Percentiles rank a stretch among this genome's conserved stretches.
phyloP scores from a whole-genome alignment of 106 monocot genomes.

The Dendrobium huoshanense region DNA sequence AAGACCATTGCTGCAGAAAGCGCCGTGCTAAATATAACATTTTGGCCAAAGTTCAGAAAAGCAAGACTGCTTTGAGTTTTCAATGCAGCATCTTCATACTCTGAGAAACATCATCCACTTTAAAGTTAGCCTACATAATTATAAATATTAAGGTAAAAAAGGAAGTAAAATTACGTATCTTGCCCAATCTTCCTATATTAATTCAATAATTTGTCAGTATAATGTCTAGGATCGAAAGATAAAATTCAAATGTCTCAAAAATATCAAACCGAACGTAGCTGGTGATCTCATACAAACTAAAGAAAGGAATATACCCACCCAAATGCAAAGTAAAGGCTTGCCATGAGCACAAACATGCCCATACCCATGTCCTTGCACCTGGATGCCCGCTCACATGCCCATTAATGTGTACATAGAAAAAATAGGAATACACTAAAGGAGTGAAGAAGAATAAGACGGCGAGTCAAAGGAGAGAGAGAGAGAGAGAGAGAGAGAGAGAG shows the following conservation, averaged over 20 bases:
- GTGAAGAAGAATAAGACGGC: not conserved
- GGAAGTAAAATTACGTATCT: not conserved
- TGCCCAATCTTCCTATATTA: not conserved
- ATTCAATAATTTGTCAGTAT: not conserved
- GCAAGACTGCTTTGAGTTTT: constrained; percentile 98
- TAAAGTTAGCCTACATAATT: constrained; percentile 2
- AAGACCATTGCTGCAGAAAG: constrained; percentile 89
- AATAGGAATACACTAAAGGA: not conserved
- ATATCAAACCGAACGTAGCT: not conserved
- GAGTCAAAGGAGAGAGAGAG: not conserved
- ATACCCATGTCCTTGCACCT: not conserved
- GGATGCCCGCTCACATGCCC: not conserved
- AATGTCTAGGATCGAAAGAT: not conserved
- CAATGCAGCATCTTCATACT: constrained; percentile 90
- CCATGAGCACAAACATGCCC: not conserved
- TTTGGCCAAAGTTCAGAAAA: constrained; percentile 93
- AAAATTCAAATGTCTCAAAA: not conserved
- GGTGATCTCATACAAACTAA: not conserved
- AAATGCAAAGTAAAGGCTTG: not conserved
- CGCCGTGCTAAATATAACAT: constrained; percentile 86
- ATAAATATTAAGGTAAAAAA: not conserved
- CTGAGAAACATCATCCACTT: constrained; percentile 33
- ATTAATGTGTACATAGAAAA: not conserved
- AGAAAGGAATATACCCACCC: not conserved
- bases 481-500: too few species aligned